Percentiles rank a stretch among this genome's conserved stretches.
Evolutionary conservation across 306 rosid species (phyloP).

Genomic region (Prunus salicina): DNA sequence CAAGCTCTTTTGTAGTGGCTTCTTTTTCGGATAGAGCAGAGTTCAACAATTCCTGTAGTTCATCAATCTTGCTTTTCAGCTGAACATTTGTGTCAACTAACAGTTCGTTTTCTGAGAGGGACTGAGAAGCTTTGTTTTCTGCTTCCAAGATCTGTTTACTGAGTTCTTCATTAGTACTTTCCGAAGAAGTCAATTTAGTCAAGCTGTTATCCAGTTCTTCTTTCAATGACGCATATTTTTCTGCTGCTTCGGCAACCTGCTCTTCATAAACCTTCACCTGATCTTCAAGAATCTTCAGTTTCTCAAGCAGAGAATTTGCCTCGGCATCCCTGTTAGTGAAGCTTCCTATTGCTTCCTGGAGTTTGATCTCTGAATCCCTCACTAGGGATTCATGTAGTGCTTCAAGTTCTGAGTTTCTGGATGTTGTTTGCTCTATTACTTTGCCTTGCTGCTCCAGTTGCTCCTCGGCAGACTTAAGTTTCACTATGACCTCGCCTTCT

Average conservation of each 20-base stretch:
- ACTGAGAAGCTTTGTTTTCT: constrained; percentile 61
- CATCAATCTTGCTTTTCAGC: constrained; percentile 71
- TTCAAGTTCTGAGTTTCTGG: constrained; percentile 69
- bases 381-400: constrained; percentile 58
- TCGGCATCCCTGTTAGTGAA: constrained; percentile 60
- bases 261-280: constrained; percentile 46
- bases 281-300: constrained; percentile 55
- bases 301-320: constrained; percentile 69
- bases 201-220: constrained; percentile 55
- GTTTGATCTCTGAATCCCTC: constrained; percentile 66
- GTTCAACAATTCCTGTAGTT: constrained; percentile 66
- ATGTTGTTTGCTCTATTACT: constrained; percentile 43
- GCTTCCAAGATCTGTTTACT: constrained; percentile 47
- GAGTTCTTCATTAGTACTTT: constrained; percentile 66
- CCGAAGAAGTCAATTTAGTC: constrained; percentile 51
- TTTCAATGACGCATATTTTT: constrained; percentile 39
- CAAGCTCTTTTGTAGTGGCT: constrained; percentile 48
- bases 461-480: constrained; percentile 70
- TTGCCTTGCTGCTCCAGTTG: constrained; percentile 48
- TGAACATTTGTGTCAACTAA: constrained; percentile 74
- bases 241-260: constrained; percentile 41
- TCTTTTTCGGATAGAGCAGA: constrained; percentile 65
- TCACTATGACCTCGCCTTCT: constrained; percentile 55
- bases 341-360: constrained; percentile 59
- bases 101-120: constrained; percentile 64